Evolutionary conservation across 2,329 filamentous ascomycete genomes (phyloP).

Genomic region (Xenoacremonium recifei): DNA sequence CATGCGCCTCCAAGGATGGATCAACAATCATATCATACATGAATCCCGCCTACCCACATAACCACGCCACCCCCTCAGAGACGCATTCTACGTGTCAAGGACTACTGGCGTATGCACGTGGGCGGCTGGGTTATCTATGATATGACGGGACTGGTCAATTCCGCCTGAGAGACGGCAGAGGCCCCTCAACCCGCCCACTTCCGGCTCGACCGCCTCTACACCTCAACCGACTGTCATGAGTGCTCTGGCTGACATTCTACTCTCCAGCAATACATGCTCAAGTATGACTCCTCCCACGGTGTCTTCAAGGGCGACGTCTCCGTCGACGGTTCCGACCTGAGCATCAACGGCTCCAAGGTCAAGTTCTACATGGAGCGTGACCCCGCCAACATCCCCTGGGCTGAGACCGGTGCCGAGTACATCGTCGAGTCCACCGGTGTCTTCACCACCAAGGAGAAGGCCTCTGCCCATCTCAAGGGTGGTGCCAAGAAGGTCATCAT

Average conservation of each 20-base stretch:
- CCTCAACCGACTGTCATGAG: neutral
- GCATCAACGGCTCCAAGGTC: slow-evolving; percentile 92
- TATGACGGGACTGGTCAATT: neutral
- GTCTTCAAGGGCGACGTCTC: slow-evolving; percentile 90
- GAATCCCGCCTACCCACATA: slow-evolving; percentile 2
- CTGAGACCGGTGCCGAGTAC: slow-evolving; percentile 83
- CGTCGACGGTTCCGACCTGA: slow-evolving; percentile 67
- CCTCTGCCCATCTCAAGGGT: slow-evolving; percentile 87
- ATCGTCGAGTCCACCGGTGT: slow-evolving; percentile 97
- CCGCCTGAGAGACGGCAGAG: too few species aligned
- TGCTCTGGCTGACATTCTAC: slow-evolving; percentile 4
- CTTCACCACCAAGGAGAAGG: slow-evolving; percentile 98
- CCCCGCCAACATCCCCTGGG: slow-evolving; percentile 88
- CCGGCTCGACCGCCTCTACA: neutral
- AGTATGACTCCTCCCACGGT: slow-evolving; percentile 98
- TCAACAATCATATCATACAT: slow-evolving; percentile 10
- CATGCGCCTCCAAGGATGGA: neutral
- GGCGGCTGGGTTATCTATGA: neutral
- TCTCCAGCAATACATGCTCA: slow-evolving; percentile 95
- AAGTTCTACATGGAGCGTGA: slow-evolving; percentile 93
- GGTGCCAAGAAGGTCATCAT: slow-evolving; percentile 98
- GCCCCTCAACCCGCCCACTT: neutral
- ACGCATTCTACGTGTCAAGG: neutral
- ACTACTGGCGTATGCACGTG: neutral
- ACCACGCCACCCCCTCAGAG: neutral